phyloP scores from a whole-genome alignment of 2,329 filamentous ascomycete genomes.

The Clonostachys rosea region DNA sequence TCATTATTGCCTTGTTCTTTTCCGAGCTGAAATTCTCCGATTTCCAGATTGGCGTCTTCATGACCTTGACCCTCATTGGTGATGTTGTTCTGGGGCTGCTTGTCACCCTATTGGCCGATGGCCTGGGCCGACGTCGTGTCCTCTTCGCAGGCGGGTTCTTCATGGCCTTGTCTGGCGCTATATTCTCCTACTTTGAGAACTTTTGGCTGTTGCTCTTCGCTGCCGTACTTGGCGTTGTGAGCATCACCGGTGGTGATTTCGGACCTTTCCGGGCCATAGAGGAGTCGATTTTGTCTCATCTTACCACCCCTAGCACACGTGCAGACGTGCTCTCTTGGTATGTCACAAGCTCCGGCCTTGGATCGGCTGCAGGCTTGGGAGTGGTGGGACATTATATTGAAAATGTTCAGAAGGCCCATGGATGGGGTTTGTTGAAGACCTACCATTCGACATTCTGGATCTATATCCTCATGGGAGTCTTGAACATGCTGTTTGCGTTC shows the following conservation, averaged over 20 bases:
- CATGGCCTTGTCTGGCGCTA: constrained; percentile 50
- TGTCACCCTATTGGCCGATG: constrained; percentile 55
- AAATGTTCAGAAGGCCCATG: constrained; percentile 33
- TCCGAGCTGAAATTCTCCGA: constrained; percentile 50
- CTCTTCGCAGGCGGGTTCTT: constrained; percentile 45
- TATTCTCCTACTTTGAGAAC: constrained; percentile 49
- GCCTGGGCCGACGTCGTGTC: constrained; percentile 49
- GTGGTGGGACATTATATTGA: constrained; percentile 45
- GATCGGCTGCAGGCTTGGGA: constrained; percentile 48
- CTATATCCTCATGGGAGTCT: constrained; percentile 49
- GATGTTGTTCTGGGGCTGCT: constrained; percentile 55
- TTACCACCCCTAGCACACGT: constrained; percentile 48
- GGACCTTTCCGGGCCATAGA: constrained; percentile 65
- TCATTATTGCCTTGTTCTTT: constrained; percentile 59
- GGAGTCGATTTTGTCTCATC: constrained; percentile 58
- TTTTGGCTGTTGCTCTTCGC: constrained; percentile 56
- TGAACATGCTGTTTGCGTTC: constrained; percentile 41
- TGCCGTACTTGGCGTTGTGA: constrained; percentile 57
- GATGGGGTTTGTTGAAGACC: constrained; percentile 42
- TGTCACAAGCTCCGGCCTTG: constrained; percentile 50
- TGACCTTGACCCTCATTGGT: constrained; percentile 58
- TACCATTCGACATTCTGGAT: constrained; percentile 56
- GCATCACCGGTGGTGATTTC: constrained; percentile 59
- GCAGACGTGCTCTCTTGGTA: constrained; percentile 66
- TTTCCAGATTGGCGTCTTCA: constrained; percentile 56